phyloP scores from a whole-genome alignment of 352 stramenopile species.

The Pythium folliculosum region DNA sequence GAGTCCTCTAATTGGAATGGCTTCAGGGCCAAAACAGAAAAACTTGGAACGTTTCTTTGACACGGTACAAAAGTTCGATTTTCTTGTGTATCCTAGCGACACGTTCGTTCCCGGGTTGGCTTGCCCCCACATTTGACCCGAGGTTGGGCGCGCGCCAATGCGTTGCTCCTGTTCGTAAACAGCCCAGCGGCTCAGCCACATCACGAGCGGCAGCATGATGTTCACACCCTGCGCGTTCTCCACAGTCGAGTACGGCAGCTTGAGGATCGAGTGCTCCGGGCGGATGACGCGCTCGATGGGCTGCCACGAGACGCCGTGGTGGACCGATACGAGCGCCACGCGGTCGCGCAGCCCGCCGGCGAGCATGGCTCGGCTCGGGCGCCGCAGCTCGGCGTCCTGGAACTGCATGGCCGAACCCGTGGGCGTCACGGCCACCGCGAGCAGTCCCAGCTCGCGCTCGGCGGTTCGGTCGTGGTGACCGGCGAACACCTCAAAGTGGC shows the following conservation, averaged over 20 bases:
- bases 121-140: not conserved
- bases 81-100: not conserved
- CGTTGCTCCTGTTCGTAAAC: constrained; percentile 8
- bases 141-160: constrained; percentile 1
- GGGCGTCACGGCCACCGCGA: not conserved
- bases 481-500: constrained; percentile 7
- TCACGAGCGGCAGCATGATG: constrained; percentile 10
- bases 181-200: constrained; percentile 15
- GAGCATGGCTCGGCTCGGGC: constrained; percentile 9
- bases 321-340: constrained; percentile 14
- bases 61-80: not conserved
- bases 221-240: constrained; percentile 14
- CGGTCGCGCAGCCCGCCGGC: constrained; percentile 5
- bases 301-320: constrained; percentile 14
- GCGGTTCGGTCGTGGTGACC: constrained; percentile 4
- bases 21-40: not conserved
- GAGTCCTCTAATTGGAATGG: not conserved
- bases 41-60: not conserved
- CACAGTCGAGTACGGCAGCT: constrained; percentile 5
- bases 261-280: constrained; percentile 3
- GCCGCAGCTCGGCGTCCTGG: constrained; percentile 9
- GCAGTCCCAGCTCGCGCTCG: constrained; percentile 8
- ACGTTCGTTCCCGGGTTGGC: constrained; percentile 2
- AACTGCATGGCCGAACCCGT: constrained; percentile 7
- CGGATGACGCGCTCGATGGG: constrained; percentile 12